phyloP scores from a whole-genome alignment of 2,329 filamentous ascomycete genomes.

The Sporothrix schenckii region DNA sequence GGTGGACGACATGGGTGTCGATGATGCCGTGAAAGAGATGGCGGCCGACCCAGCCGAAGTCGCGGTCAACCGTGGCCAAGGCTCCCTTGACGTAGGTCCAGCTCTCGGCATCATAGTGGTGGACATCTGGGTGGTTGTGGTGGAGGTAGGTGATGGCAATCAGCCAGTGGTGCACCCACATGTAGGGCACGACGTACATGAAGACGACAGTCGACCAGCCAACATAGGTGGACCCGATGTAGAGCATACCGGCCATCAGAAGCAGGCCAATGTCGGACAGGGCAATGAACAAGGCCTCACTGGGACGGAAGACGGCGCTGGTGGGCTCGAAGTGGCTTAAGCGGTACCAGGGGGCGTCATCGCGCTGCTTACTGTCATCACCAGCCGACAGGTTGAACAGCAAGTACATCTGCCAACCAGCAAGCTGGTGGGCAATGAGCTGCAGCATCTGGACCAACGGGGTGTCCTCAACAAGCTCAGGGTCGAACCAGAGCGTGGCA shows the following conservation, averaged over 20 bases:
- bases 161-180: conserved; percentile 99
- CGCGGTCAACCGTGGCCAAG: conserved; percentile 91
- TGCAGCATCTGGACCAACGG: conserved; percentile 59
- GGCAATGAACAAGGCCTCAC: conserved; percentile 83
- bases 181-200: conserved; percentile 93
- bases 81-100: conserved; percentile 94
- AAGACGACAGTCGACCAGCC: conserved; percentile 85
- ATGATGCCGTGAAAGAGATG: conserved; percentile 90
- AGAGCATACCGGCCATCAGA: conserved; percentile 64
- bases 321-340: conserved; percentile 94
- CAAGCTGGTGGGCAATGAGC: conserved; percentile 75
- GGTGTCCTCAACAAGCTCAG: conserved; percentile 69
- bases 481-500: conserved; percentile 81
- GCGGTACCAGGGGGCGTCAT: conserved; percentile 66
- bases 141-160: conserved; percentile 96
- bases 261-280: conserved; percentile 82
- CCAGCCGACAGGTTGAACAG: conserved; percentile 88
- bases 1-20: conserved; percentile 94
- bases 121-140: conserved; percentile 90
- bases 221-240: conserved; percentile 71
- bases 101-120: conserved; percentile 79
- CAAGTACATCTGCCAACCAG: conserved; percentile 92
- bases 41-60: conserved; percentile 92
- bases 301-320: conserved; percentile 88
- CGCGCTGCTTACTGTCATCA: conserved; percentile 90